phyloP scores from a whole-genome alignment of 768 basidiomycete genomes.

The Mycena galopus region DNA sequence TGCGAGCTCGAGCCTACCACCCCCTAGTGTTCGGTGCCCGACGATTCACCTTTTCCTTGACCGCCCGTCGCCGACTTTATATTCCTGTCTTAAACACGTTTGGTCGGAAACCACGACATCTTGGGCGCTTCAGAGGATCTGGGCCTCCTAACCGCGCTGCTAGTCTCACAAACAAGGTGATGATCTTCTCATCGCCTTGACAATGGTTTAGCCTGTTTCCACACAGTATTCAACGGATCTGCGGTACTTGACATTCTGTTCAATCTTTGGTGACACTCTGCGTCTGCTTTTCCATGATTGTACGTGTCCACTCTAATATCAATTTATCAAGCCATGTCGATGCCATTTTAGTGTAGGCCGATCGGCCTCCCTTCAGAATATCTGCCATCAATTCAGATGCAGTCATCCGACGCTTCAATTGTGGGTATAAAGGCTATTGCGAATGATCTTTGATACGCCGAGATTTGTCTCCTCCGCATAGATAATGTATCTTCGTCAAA shows the following conservation, averaged over 20 bases:
- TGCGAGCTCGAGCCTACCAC: no score
- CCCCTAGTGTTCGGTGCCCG: no score
- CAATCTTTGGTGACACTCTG: background rate
- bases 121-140: background rate
- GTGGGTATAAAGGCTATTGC: background rate
- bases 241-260: no score
- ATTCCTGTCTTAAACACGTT: no score
- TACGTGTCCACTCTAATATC: background rate
- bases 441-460: background rate
- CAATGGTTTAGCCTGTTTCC: background rate
- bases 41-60: no score
- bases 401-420: background rate
- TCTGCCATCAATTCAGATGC: no score
- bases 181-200: background rate
- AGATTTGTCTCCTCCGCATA: background rate
- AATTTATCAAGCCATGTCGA: background rate
- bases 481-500: background rate
- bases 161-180: background rate
- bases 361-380: background rate
- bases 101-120: background rate
- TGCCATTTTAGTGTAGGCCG: background rate
- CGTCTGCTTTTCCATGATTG: background rate
- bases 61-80: no score
- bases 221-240: background rate
- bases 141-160: background rate